Conservation (phyloP, 1,139 yeast genomes). For the Magnusiomyces starmeri region DNA sequence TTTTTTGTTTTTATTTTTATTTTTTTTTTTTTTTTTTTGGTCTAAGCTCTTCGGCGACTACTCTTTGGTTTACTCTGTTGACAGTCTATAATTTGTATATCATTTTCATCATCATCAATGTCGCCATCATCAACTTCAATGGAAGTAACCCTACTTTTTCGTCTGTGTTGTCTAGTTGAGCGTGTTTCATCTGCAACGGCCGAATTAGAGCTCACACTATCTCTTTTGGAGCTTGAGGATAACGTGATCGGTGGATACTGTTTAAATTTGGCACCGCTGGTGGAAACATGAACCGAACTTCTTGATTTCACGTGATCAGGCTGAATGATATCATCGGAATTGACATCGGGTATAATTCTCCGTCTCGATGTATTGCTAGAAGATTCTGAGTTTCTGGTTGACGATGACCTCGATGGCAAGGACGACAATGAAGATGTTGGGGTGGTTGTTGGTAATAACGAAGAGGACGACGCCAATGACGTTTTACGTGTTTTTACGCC, state of each 20-base stretch:
- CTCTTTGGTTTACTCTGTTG: background rate
- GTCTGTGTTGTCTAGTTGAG: background rate
- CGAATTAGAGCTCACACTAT: background rate
- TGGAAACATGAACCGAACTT: background rate
- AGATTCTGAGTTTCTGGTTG: background rate
- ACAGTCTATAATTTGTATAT: background rate
- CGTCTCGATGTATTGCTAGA: too few species aligned
- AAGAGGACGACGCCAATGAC: too few species aligned
- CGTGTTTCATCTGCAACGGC: background rate
- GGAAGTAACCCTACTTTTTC: background rate
- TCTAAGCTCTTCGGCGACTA: too few species aligned
- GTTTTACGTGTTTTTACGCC: too few species aligned
- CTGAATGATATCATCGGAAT: background rate
- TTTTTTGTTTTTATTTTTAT: background rate
- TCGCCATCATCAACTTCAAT: background rate
- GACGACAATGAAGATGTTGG: background rate
- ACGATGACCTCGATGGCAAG: background rate
- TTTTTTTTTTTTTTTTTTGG: background rate
- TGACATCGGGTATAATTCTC: too few species aligned
- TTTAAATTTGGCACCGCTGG: background rate
- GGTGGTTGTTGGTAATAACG: too few species aligned
- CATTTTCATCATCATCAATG: background rate
- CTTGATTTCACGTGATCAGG: background rate
- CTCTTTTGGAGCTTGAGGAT: too few species aligned
- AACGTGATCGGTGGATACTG: too few species aligned